These are phyloP conservation scores for Thamnidium elegans DNA, from an alignment of 192 early-diverging fungal genomes.

Conservation along the genomic window DNA sequence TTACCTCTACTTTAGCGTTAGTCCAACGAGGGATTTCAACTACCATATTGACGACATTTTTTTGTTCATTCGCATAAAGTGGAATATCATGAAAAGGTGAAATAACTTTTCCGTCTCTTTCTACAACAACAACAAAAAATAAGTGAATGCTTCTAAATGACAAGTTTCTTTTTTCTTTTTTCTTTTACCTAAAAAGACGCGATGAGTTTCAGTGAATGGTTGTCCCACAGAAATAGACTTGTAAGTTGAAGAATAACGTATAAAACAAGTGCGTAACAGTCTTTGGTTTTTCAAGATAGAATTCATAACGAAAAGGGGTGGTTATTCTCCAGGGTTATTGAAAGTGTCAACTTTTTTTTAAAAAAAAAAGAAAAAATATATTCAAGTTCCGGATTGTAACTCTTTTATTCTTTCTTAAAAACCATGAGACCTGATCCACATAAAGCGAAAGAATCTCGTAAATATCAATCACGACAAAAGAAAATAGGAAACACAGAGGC, in stretches of 20 bases:
- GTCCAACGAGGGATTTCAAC: slow-evolving; percentile 99
- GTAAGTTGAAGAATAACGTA: slow-evolving; percentile 10
- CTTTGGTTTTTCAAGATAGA: too few relatives aligned
- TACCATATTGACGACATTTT: slow-evolving; percentile 94
- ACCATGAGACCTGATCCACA: slow-evolving; percentile 36
- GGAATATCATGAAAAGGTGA: slow-evolving; percentile 99
- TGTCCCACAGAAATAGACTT: background rate
- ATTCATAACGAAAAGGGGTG: too few relatives aligned
- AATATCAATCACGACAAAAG: slow-evolving; percentile 30
- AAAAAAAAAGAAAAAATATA: too few relatives aligned
- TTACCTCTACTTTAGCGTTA: slow-evolving; percentile 94
- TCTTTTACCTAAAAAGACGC: slow-evolving; percentile 20
- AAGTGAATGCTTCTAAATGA: background rate
- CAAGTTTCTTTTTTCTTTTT: background rate
- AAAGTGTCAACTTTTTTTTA: too few relatives aligned
- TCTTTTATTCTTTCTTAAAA: too few relatives aligned
- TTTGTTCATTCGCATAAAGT: slow-evolving; percentile 84
- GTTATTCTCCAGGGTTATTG: too few relatives aligned
- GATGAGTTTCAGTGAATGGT: slow-evolving; percentile 16
- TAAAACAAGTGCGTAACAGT: too few relatives aligned
- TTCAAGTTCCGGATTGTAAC: too few relatives aligned
- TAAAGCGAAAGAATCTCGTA: slow-evolving; percentile 32
- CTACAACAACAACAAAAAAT: slow-evolving; percentile 30
- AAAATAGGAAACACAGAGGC: slow-evolving; percentile 26
- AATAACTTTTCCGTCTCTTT: slow-evolving; percentile 77